phyloP scores from a whole-genome alignment of 1,284 basidiomycete genomes.

The Irpex lacteus region DNA sequence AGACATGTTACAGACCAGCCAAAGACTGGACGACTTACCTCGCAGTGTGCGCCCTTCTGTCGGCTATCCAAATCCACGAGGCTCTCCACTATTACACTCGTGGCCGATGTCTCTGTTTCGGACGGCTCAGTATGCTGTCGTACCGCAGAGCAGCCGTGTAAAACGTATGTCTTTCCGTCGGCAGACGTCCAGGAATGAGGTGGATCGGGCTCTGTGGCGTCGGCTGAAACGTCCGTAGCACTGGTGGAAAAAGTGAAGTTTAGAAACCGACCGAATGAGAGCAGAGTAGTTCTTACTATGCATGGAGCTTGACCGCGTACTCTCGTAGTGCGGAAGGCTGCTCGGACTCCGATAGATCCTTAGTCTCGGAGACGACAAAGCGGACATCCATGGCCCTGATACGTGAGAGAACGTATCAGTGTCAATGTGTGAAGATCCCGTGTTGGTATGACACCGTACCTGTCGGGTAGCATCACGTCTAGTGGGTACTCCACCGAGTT shows the following conservation, averaged over 20 bases:
- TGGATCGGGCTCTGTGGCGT: slow-evolving; percentile 42
- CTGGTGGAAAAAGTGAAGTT: slow-evolving; percentile 8
- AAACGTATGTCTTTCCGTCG: slow-evolving; percentile 42
- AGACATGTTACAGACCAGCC: background rate
- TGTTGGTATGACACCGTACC: slow-evolving; percentile 35
- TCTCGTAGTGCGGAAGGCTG: slow-evolving; percentile 42
- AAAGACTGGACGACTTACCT: slow-evolving; percentile 37
- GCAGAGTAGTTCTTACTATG: slow-evolving; percentile 40
- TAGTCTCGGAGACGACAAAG: slow-evolving; percentile 39
- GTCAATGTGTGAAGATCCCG: slow-evolving; percentile 3
- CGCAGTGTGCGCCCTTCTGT: slow-evolving; percentile 48
- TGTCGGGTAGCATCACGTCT: slow-evolving; percentile 57
- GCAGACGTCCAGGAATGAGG: slow-evolving; percentile 43
- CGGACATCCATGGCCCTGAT: slow-evolving; percentile 29
- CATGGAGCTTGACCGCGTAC: slow-evolving; percentile 39
- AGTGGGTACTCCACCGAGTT: slow-evolving; percentile 33
- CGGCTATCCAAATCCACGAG: slow-evolving; percentile 54
- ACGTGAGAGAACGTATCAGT: background rate
- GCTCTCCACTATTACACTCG: slow-evolving; percentile 25
- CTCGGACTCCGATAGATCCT: slow-evolving; percentile 24
- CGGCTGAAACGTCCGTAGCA: slow-evolving; percentile 21
- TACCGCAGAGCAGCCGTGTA: slow-evolving; percentile 48
- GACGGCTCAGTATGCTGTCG: slow-evolving; percentile 39
- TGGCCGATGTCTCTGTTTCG: slow-evolving; percentile 1
- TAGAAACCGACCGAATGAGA: too few species aligned